phyloP scores from a whole-genome alignment of 768 basidiomycete genomes.

The Rhodotorula toruloides region DNA sequence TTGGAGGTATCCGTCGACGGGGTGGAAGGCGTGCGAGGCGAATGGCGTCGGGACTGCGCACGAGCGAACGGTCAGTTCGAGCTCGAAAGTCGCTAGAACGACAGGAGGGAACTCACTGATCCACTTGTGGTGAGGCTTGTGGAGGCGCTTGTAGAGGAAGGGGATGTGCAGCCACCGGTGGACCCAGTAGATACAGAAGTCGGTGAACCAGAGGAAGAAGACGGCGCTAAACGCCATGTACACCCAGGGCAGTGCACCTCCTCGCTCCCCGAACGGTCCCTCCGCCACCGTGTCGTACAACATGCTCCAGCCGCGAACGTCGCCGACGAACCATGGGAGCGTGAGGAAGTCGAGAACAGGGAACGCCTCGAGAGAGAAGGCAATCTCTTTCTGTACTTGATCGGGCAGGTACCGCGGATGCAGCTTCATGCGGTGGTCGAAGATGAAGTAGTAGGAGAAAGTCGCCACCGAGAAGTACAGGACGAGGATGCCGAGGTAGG shows the following conservation, averaged over 20 bases:
- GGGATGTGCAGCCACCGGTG: slow-evolving; percentile 86
- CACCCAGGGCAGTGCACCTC: slow-evolving; percentile 35
- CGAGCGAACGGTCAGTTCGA: neutral
- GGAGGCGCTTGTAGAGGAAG: slow-evolving; percentile 75
- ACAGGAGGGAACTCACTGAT: slow-evolving; percentile 60
- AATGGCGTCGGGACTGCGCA: slow-evolving; percentile 86
- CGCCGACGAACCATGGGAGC: slow-evolving; percentile 87
- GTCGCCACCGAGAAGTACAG: slow-evolving; percentile 87
- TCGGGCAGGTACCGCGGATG: slow-evolving; percentile 90
- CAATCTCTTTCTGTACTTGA: slow-evolving; percentile 71
- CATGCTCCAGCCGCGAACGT: slow-evolving; percentile 75
- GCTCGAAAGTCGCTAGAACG: neutral
- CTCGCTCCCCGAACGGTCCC: slow-evolving; percentile 48
- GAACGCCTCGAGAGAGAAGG: slow-evolving; percentile 65
- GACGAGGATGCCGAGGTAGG: slow-evolving; percentile 70
- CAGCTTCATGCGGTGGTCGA: slow-evolving; percentile 75
- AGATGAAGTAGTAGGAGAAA: slow-evolving; percentile 74
- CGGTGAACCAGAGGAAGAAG: slow-evolving; percentile 73
- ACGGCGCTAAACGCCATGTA: slow-evolving; percentile 41
- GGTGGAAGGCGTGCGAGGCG: slow-evolving; percentile 96
- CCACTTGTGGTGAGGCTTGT: slow-evolving; percentile 99
- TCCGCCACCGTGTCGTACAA: slow-evolving; percentile 73
- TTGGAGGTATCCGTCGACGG: slow-evolving; percentile 87
- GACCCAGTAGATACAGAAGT: slow-evolving; percentile 94
- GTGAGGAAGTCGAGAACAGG: slow-evolving; percentile 77